Conservation (phyloP, 768 basidiomycete genomes). For the Lactifluus pinguis region DNA sequence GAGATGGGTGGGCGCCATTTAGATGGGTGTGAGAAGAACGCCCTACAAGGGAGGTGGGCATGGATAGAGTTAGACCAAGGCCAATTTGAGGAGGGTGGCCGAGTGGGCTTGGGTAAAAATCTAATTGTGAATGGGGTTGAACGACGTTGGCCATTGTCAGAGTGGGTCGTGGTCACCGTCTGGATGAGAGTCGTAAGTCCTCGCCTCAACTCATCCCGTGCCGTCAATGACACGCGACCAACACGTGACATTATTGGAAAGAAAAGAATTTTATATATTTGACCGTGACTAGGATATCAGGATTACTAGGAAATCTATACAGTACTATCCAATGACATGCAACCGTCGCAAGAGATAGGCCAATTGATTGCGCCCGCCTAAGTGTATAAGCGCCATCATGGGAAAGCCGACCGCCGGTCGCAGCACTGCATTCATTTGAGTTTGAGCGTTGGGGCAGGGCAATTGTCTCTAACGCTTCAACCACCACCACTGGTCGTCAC, state of each 20-base stretch:
- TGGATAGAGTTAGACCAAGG: slow-evolving; percentile 60
- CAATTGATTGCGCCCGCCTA: no score
- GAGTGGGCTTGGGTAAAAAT: slow-evolving; percentile 51
- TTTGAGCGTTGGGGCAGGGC: background rate
- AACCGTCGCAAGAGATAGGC: no score
- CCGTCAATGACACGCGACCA: background rate
- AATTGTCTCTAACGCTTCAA: background rate
- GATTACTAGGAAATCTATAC: no score
- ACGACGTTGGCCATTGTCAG: slow-evolving; percentile 61
- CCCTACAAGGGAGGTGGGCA: slow-evolving; percentile 36
- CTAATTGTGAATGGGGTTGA: slow-evolving; percentile 45
- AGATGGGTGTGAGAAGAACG: slow-evolving; percentile 39
- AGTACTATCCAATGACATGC: no score
- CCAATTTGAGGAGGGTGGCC: slow-evolving; percentile 58
- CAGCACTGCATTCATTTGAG: no score
- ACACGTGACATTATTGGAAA: slow-evolving; percentile 1
- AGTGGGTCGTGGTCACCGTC: slow-evolving; percentile 15
- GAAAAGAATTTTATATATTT: no score
- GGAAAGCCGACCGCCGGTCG: background rate
- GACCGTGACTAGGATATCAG: no score
- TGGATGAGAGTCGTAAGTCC: slow-evolving; percentile 9
- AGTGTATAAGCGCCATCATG: no score
- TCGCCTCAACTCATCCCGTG: background rate
- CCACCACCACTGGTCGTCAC: slow-evolving; percentile 20
- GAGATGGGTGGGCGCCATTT: slow-evolving; percentile 45